phyloP scores from a whole-genome alignment of 2,329 filamentous ascomycete species.

The Chrysosporium queenslandicum region DNA sequence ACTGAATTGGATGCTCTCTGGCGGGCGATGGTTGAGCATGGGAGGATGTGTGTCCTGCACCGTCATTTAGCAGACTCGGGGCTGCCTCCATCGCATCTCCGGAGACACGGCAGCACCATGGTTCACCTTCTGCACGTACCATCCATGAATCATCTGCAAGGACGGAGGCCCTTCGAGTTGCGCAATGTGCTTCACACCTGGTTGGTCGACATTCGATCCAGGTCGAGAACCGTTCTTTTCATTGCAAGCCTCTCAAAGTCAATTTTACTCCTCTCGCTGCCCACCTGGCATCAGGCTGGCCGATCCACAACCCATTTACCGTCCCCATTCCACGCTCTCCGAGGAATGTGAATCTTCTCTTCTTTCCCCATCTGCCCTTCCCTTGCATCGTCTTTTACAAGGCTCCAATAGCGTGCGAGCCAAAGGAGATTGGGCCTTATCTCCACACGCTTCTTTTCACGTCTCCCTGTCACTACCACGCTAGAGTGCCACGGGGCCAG shows the following conservation, averaged over 20 bases:
- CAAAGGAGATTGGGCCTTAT: no score
- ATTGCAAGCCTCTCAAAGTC: constrained; percentile 11
- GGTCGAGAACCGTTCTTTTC: constrained; percentile 4
- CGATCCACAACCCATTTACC: constrained; percentile 4
- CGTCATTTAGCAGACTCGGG: no score
- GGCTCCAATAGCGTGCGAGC: background rate
- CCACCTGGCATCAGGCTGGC: constrained; percentile 2
- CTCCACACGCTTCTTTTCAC: background rate
- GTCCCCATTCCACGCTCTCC: background rate
- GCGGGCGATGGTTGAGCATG: no score
- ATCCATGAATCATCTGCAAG: no score
- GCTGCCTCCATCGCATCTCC: no score
- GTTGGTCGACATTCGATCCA: background rate
- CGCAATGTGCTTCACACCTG: background rate
- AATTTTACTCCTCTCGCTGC: background rate
- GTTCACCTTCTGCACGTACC: no score
- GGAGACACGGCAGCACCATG: no score
- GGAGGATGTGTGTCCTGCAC: no score
- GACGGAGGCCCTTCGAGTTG: no score
- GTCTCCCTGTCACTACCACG: background rate
- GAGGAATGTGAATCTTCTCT: background rate
- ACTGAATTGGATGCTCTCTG: no score
- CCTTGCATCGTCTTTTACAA: background rate
- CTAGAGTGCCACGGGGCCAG: background rate
- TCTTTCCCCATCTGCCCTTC: background rate